Conservation (phyloP, 371 early-diverging fungal genomes). For the Mortierella sp. region DNA sequence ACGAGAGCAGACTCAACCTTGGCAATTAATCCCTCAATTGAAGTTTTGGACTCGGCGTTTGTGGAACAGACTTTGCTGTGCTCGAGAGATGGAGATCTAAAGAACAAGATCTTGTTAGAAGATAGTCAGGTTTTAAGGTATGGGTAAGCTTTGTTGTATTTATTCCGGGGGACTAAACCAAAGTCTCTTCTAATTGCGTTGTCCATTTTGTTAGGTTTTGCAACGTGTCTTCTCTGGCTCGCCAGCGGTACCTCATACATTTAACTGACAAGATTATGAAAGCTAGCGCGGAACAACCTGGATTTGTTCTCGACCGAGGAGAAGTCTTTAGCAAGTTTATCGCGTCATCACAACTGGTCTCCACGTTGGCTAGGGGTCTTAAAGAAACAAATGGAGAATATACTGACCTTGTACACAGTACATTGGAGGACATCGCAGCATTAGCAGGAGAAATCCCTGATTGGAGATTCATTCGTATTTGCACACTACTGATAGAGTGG, state of each 20-base stretch:
- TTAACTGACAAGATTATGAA: conserved; percentile 17
- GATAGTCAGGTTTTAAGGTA: background rate
- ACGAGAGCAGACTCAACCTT: too few relatives aligned
- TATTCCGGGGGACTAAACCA: too few relatives aligned
- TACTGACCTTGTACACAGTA: background rate
- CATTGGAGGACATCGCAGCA: conserved; percentile 25
- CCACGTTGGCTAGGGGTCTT: background rate
- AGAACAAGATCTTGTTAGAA: background rate
- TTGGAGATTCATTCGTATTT: conserved; percentile 27
- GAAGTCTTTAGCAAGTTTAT: background rate
- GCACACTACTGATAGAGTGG: conserved; percentile 15
- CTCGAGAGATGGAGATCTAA: background rate
- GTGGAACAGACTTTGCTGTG: conserved; percentile 6
- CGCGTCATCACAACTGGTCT: conserved; percentile 7
- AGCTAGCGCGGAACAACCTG: background rate
- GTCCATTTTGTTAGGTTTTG: conserved; percentile 5
- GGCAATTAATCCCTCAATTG: too few relatives aligned
- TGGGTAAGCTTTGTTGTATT: background rate
- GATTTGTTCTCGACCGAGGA: conserved; percentile 4
- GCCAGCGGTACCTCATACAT: conserved; percentile 5
- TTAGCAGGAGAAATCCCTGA: conserved; percentile 26
- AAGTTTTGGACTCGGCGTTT: conserved; percentile 13
- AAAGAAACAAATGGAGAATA: background rate
- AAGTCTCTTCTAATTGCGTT: too few relatives aligned
- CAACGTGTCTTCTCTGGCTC: conserved; percentile 13